Base-by-base conservation (phyloP, 1,284 basidiomycete species). In the Heterobasidion occidentale region DNA sequence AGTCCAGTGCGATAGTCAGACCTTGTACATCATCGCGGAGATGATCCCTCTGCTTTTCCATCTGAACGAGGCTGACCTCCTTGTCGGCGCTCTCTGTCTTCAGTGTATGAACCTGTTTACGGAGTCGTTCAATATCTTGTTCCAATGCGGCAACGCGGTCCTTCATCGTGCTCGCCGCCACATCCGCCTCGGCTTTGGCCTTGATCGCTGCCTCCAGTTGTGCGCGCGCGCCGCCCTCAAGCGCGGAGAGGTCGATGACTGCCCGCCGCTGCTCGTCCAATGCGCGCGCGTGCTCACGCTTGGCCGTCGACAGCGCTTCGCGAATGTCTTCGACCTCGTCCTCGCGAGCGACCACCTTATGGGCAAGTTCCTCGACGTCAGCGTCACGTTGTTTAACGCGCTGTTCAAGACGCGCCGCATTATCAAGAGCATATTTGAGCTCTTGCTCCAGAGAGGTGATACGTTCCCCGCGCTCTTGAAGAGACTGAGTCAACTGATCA, bases 1-100 rank as follows among this genome's bases (percentile, higher is more conserved):
- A 85, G 68, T 93, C 90, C 58, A 94, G 70, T 0, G 91, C 92
- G 46, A 92, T 89, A 64, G 93, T 93, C 60, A 94, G 72, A 44
- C 90, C 88, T 54, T 81, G 73, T 47, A 89, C 71, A 67, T 93
- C 92, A 54, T 93, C 89, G 65, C 84, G 84, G 57, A 89, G 79
- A 65, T 86, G 79, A 0, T 77, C 73, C 38, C 80, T 78, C 63
- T 88, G 79, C 67, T 88, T 88, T 56, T 77, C 77, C 52, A 91
- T 69, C 62, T 90, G 87, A n/a, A 83, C 74, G 33, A 95, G 78
- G 62, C 84, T 84, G 46, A 94, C 78, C 59, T 94, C 92, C 72
- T 88, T 90, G 61, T 84, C 83, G 9, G 92, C 86, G 61, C 89
- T 93, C 66, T 90, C 86, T 58, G 87, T 80, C 67, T 91, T 84